Evolutionary conservation across 2,329 filamentous ascomycete species (phyloP), one percentile per base, ranked within the genome.

Genomic region (Xylariaceae sp.): DNA sequence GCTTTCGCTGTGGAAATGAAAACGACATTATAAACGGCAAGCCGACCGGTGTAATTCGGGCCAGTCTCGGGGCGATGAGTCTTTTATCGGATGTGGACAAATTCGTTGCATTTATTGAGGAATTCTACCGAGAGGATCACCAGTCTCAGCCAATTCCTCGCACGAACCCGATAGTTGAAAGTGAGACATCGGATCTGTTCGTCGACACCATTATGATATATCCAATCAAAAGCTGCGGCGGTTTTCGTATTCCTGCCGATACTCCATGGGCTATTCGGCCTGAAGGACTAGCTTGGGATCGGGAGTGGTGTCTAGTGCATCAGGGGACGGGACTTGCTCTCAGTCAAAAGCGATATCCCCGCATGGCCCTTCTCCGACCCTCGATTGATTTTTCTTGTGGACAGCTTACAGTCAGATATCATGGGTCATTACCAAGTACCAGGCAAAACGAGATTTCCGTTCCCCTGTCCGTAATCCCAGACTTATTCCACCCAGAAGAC

Each of bases 271-370:
- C 89, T 67, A 81, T 97, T 17, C 84, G 83, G 57, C 79, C 82
- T 6, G 92, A 97, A 75, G 94, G 94, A 0, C 78, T 99, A 2
- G 88, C 87, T 7, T 97, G 93, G 92, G 94, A 99, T 72, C 83
- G 94, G 62, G 93, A 97, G 76, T 99, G 94, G 93, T 97, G 93
- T 74, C 78, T 99, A 17, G 80, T 99, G 11, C 92, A 97, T 71
- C 83, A 87, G 69, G 92, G 90, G 49, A 95, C 92, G 1, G 89
- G 90, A 0, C 86, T 87, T 66, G 91, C 88, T 4, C 77, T 99
- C 56, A 96, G 85, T 70, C 93, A 97, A 74, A 99, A 97, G 75
- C 82, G 87, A 64, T 88, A 94, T 70, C 90, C 92, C 2, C 84
- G 80, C 39, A 97, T 99, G 93, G 88, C 90, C 10, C 81, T 97